These are phyloP conservation scores for Ichthyophthirius multifiliis DNA, from an alignment of 169 alveolate species.

Conservation along the genomic window DNA sequence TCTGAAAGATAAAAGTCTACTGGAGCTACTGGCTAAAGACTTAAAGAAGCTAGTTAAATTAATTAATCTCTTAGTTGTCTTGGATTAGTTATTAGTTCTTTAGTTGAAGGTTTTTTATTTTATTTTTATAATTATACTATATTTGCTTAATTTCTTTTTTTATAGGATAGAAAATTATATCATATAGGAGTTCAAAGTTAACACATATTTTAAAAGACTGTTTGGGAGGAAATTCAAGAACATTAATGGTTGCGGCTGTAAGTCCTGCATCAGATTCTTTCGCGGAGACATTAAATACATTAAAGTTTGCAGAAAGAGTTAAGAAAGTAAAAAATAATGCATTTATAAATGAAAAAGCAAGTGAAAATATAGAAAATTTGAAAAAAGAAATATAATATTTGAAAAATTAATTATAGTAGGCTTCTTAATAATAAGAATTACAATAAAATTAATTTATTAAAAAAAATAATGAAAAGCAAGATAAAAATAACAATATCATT, in stretches of 20 bases:
- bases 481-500: slow-evolving; percentile 20
- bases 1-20: slow-evolving; percentile 77
- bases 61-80: slow-evolving; percentile 80
- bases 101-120: slow-evolving; percentile 42
- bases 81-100: slow-evolving; percentile 67
- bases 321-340: slow-evolving; percentile 63
- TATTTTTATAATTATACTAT: neutral
- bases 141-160: too few relatives aligned
- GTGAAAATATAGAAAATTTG: slow-evolving; percentile 52
- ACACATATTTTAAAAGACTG: slow-evolving; percentile 75
- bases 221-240: slow-evolving; percentile 72
- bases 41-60: slow-evolving; percentile 86
- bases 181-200: slow-evolving; percentile 50
- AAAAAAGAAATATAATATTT: slow-evolving; percentile 60
- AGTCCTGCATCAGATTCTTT: slow-evolving; percentile 58
- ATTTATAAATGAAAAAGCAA: slow-evolving; percentile 69
- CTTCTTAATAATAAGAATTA: slow-evolving; percentile 15
- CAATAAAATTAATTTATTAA: slow-evolving; percentile 8
- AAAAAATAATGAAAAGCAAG: slow-evolving; percentile 40
- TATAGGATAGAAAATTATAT: neutral
- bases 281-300: slow-evolving; percentile 69
- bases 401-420: slow-evolving; percentile 32
- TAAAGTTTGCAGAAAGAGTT: slow-evolving; percentile 71
- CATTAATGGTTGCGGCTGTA: slow-evolving; percentile 60
- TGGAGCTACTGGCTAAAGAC: slow-evolving; percentile 74